Percentiles rank a stretch among this genome's conserved stretches.
These are phyloP conservation scores for Rhodotorula sp. DNA, from an alignment of 1,284 basidiomycete species.

Conservation along the genomic window DNA sequence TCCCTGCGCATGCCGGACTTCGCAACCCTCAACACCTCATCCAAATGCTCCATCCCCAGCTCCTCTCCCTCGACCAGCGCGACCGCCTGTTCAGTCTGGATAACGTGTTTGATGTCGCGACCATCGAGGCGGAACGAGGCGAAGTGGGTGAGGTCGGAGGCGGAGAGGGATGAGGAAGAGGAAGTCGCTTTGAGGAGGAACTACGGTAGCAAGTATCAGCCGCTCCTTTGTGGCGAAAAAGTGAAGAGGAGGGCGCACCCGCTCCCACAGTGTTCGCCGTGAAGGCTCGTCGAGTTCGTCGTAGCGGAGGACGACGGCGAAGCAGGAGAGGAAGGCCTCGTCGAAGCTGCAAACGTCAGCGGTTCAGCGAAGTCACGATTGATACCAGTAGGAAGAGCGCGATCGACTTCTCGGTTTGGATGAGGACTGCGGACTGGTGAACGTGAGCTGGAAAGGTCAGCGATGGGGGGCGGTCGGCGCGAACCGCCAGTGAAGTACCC, in stretches of 20 bases:
- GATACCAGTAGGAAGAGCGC: not conserved
- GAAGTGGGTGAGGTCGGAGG: constrained; percentile 20
- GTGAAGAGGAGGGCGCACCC: not conserved
- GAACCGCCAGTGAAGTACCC: constrained; percentile 36
- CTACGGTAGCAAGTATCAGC: not conserved
- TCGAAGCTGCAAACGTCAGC: constrained; percentile 20
- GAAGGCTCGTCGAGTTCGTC: constrained; percentile 28
- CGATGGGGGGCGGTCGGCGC: not conserved
- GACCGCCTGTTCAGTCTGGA: constrained; percentile 35
- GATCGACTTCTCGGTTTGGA: constrained; percentile 20
- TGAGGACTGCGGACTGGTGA: constrained; percentile 11
- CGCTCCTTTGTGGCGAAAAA: no score
- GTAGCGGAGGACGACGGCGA: constrained; percentile 36
- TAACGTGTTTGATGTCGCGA: constrained; percentile 37
- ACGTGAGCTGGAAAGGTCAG: not conserved
- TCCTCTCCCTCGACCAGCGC: constrained; percentile 17
- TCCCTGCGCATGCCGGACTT: no score
- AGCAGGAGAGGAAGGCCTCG: constrained; percentile 38
- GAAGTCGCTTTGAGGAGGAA: constrained; percentile 4
- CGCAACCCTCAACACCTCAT: constrained; percentile 25
- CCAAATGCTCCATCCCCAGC: constrained; percentile 17
- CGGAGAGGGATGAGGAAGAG: not conserved
- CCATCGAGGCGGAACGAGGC: constrained; percentile 27
- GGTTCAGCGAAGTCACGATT: no score
- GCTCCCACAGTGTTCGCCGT: constrained; percentile 22